phyloP scores from a whole-genome alignment of 2,329 filamentous ascomycete species.

The Fusarium hainanense region DNA sequence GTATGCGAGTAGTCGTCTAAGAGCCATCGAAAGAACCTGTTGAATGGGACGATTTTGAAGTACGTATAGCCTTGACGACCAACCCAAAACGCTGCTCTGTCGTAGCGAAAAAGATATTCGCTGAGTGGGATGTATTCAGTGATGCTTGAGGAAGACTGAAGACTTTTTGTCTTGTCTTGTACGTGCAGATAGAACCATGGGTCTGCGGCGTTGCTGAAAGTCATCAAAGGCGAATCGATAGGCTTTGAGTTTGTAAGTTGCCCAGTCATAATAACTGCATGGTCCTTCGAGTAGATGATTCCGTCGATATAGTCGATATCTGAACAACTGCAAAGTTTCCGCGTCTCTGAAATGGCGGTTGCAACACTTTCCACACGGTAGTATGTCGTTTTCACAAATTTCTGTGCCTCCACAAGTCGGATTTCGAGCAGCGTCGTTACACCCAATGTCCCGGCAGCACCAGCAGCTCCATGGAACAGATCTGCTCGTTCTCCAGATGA shows the following conservation, averaged over 20 bases:
- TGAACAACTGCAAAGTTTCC: constrained; percentile 22
- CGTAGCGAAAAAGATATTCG: constrained; percentile 70
- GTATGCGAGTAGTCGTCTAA: constrained; percentile 72
- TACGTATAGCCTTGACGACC: constrained; percentile 70
- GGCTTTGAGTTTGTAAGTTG: constrained; percentile 49
- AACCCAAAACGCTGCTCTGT: constrained; percentile 74
- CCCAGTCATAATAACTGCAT: constrained; percentile 66
- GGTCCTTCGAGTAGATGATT: constrained; percentile 62
- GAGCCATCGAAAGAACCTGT: constrained; percentile 65
- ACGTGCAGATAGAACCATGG: constrained; percentile 76
- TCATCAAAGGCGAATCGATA: constrained; percentile 23
- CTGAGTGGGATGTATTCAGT: constrained; percentile 45
- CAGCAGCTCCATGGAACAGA: constrained; percentile 68
- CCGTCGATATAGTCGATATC: constrained; percentile 69
- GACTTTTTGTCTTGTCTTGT: constrained; percentile 46
- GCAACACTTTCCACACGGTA: constrained; percentile 55
- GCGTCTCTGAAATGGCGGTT: constrained; percentile 57
- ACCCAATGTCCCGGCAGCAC: constrained; percentile 69
- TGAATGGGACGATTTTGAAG: constrained; percentile 62
- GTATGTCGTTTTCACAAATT: constrained; percentile 68
- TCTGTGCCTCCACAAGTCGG: constrained; percentile 63
- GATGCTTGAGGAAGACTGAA: background rate
- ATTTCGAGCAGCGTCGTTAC: constrained; percentile 70
- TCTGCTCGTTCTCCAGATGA: constrained; percentile 61
- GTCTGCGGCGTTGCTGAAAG: constrained; percentile 65